Percentiles rank a stretch among this genome's conserved stretches.
phyloP scores from a whole-genome alignment of 2,329 filamentous ascomycete species.

The Ophiocordyceps camponoti-leonardi region DNA sequence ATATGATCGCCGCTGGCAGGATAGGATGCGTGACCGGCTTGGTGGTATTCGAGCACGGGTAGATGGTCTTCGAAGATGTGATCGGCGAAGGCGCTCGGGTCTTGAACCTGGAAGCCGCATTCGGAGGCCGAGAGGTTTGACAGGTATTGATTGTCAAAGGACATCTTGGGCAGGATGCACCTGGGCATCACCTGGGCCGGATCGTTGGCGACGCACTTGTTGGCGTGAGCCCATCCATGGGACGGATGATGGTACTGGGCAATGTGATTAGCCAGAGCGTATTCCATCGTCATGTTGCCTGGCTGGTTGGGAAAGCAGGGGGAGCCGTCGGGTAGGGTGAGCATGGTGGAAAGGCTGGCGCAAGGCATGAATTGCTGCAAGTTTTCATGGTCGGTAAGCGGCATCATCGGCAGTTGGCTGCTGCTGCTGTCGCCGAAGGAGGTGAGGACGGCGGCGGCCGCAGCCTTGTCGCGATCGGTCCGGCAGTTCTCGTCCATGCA shows the following conservation, averaged over 20 bases:
- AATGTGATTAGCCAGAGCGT: slow-evolving; percentile 12
- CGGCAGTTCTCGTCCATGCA: slow-evolving; percentile 19
- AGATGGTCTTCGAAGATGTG: slow-evolving; percentile 14
- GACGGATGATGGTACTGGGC: slow-evolving; percentile 12
- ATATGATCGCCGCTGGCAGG: not conserved
- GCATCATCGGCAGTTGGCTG: slow-evolving; percentile 3
- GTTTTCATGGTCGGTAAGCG: not conserved
- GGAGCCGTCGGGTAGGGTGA: slow-evolving; percentile 2
- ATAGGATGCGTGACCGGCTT: not conserved
- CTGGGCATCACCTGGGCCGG: slow-evolving; percentile 8
- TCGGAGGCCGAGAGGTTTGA: slow-evolving; percentile 5
- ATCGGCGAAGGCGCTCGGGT: slow-evolving; percentile 10
- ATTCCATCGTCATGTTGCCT: slow-evolving; percentile 7
- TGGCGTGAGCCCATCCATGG: slow-evolving; percentile 7
- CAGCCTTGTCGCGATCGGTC: slow-evolving; percentile 9
- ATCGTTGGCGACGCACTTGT: slow-evolving; percentile 12
- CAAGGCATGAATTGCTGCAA: slow-evolving; percentile 3
- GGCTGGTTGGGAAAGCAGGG: slow-evolving; percentile 4
- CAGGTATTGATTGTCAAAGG: slow-evolving; percentile 4
- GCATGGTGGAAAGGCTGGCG: slow-evolving; percentile 7
- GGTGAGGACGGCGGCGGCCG: slow-evolving; percentile 13
- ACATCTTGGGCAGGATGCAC: slow-evolving; percentile 11
- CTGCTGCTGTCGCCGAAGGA: slow-evolving; percentile 12
- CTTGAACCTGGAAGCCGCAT: slow-evolving; percentile 12
- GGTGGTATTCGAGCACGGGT: slow-evolving; percentile 4